Evolutionary conservation across 345 rosid genomes (phyloP), one percentile per base, ranked within the genome.

Genomic region (Garcia nutans): DNA sequence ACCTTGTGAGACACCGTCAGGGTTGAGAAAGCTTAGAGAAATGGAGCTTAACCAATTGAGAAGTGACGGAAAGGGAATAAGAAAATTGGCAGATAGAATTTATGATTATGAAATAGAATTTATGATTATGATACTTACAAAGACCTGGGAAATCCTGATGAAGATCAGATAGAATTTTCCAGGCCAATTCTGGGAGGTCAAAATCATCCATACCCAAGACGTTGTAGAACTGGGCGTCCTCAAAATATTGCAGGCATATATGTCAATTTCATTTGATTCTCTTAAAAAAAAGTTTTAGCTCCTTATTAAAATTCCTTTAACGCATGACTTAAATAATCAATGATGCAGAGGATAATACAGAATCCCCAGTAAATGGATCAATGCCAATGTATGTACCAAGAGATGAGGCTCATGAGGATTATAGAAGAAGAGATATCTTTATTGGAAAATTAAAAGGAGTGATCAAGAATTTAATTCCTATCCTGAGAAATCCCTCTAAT

Each of bases 111-210:
- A 91, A n/a, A 94, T 77, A 87, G 97, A 70, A 60, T 93, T 61
- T 93, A 95, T 65, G 97, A 93, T 77, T 95, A 54, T 22, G 93
- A 91, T 75, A 83, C 90, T 24, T 94, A 94, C 78, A 94, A 92
- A 74, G 98, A 94, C 80, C 72, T 94, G 75, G 98, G 99, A 55
- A 93, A 91, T 76, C 98, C 98, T 0, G 99, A 95, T 81, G 87
- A 28, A 28, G 31, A 28, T 28, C 31, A 90, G 0, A 58, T 63
- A 5, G 90, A 89, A 20, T 89, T 84, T 31, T 80, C 80, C 10
- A 87, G 99, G 63, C 97, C 97, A 1, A 60, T 49, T 11, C 87
- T 95, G 1, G 99, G 99, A 0, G 97, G 97, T 31, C 77, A 82
- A 15, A 74, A 83, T 22, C 80, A 84, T 31, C 94, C 97, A 11